Evolutionary conservation across 257 asterid species (phyloP).

Genomic region (Penstemon newberryi): DNA sequence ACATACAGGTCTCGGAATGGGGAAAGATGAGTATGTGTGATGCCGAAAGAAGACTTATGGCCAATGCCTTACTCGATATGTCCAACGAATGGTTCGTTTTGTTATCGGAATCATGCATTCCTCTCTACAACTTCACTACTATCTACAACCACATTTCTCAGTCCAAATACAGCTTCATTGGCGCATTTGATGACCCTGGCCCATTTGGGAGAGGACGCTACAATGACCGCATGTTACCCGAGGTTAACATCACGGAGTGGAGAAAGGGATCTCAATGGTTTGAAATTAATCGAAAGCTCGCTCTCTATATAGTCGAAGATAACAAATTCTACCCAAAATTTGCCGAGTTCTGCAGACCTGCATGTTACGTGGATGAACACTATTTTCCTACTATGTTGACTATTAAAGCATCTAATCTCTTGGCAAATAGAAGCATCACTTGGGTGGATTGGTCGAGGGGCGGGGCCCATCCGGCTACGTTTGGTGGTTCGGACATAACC

Average conservation of each 20-base stretch:
- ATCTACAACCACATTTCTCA: constrained; percentile 43
- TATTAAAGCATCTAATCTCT: constrained; percentile 31
- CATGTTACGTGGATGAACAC: constrained; percentile 67
- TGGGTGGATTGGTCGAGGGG: constrained; percentile 82
- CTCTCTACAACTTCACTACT: constrained; percentile 48
- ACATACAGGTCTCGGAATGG: constrained; percentile 64
- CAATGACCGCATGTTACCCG: constrained; percentile 51
- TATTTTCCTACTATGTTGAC: constrained; percentile 63
- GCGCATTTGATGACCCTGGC: constrained; percentile 59
- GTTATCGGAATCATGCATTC: constrained; percentile 68
- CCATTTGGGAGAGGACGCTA: constrained; percentile 76
- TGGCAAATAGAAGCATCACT: constrained; percentile 59
- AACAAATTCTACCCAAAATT: constrained; percentile 54
- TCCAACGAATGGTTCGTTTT: constrained; percentile 57
- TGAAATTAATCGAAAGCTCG: constrained; percentile 54
- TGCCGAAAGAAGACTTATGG: constrained; percentile 62
- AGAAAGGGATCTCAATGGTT: constrained; percentile 78
- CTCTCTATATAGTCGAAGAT: constrained; percentile 46
- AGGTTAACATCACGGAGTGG: constrained; percentile 55
- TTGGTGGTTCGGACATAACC: constrained; percentile 48
- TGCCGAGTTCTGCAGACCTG: constrained; percentile 56
- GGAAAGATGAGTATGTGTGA: constrained; percentile 68
- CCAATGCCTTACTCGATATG: constrained; percentile 59
- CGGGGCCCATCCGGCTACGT: constrained; percentile 70
- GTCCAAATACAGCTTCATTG: constrained; percentile 55